These are phyloP conservation scores for Jaapia argillacea DNA, from an alignment of 768 basidiomycete genomes.

Conservation along the genomic window DNA sequence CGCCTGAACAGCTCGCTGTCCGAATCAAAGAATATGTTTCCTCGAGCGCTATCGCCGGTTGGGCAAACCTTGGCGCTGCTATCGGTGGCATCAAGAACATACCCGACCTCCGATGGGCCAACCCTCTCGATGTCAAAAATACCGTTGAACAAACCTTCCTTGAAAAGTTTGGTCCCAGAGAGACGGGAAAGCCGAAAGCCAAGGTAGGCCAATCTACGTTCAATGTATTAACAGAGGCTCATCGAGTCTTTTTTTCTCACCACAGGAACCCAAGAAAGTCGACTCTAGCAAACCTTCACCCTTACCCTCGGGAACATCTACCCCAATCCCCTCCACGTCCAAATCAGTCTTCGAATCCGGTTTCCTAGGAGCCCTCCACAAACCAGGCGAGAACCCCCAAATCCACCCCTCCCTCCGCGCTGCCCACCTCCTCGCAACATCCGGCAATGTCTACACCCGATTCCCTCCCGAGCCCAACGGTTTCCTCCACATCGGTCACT, in stretches of 20 bases:
- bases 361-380: slow-evolving; percentile 87
- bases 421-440: slow-evolving; percentile 71
- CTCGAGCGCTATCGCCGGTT: slow-evolving; percentile 49
- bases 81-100: slow-evolving; percentile 54
- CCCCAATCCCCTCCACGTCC: slow-evolving; percentile 31
- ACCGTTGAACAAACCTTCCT: slow-evolving; percentile 62
- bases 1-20: slow-evolving; percentile 47
- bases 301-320: slow-evolving; percentile 24
- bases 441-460: slow-evolving; percentile 82
- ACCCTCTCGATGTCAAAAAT: slow-evolving; percentile 75
- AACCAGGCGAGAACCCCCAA: slow-evolving; percentile 90
- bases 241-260: neutral
- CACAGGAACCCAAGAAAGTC: slow-evolving; percentile 43
- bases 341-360: slow-evolving; percentile 91
- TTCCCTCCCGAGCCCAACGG: slow-evolving; percentile 99
- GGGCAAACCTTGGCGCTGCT: slow-evolving; percentile 63
- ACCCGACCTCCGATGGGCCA: slow-evolving; percentile 71
- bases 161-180: slow-evolving; percentile 65
- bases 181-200: slow-evolving; percentile 49
- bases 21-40: slow-evolving; percentile 49
- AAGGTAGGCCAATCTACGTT: slow-evolving; percentile 33
- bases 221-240: neutral
- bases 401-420: slow-evolving; percentile 68
- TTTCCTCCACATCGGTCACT: slow-evolving; percentile 91
- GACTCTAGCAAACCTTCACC: neutral